Conservation (phyloP, 2,329 filamentous ascomycete genomes). For the Aspergillus terreus region DNA sequence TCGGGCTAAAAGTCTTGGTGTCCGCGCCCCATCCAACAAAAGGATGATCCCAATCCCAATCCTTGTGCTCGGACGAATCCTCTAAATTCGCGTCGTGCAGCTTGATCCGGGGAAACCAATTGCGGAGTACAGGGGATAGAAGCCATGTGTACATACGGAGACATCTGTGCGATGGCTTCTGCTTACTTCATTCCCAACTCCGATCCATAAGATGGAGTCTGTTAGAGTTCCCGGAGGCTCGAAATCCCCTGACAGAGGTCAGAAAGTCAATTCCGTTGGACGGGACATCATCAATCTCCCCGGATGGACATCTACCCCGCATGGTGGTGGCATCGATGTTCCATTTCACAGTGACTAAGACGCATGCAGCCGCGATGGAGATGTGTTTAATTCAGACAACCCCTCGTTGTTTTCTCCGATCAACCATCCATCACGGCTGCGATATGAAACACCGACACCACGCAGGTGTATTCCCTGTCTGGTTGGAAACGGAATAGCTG, state of each 20-base stretch:
- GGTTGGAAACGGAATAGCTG: background rate
- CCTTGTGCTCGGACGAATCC: background rate
- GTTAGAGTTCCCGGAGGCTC: no score
- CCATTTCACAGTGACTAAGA: background rate
- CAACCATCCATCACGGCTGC: background rate
- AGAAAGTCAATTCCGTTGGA: background rate
- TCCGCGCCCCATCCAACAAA: background rate
- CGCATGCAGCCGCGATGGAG: background rate
- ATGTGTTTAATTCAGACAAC: background rate
- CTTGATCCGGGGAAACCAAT: background rate
- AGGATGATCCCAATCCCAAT: background rate
- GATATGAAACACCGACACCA: conserved; percentile 3
- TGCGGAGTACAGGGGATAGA: background rate
- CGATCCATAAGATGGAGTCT: no score
- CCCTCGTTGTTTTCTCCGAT: background rate
- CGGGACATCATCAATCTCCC: background rate
- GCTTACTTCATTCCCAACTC: no score
- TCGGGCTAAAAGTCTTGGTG: background rate
- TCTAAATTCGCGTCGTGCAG: no score
- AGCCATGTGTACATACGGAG: background rate
- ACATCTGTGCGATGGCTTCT: no score
- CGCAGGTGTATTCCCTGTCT: background rate
- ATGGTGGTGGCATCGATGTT: background rate
- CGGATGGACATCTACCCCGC: background rate
- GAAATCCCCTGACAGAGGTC: background rate